Percentiles rank a stretch among this genome's conserved stretches.
These are phyloP conservation scores for Xanthoconium separans DNA, from an alignment of 1,284 basidiomycete genomes.

Conservation along the genomic window DNA sequence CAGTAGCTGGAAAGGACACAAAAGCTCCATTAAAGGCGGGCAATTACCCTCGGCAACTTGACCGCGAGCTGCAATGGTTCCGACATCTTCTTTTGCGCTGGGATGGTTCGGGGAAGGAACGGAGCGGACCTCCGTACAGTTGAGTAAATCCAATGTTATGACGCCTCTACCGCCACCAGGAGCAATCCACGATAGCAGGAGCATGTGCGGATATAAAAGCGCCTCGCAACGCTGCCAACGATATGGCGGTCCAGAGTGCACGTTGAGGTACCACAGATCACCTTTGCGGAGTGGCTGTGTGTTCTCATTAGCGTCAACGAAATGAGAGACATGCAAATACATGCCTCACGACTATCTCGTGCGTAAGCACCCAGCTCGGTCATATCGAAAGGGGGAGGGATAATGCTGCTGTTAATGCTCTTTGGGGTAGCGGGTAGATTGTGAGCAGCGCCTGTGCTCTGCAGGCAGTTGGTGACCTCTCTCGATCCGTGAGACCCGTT, in stretches of 20 bases:
- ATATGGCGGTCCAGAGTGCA: conserved; percentile 76
- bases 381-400: conserved; percentile 46
- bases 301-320: conserved; percentile 29
- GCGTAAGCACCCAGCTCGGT: conserved; percentile 46
- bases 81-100: conserved; percentile 77
- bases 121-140: conserved; percentile 79
- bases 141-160: conserved; percentile 79
- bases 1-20: conserved; percentile 86
- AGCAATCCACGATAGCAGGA: conserved; percentile 81
- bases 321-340: conserved; percentile 25
- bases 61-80: conserved; percentile 71
- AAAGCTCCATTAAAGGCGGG: conserved; percentile 56
- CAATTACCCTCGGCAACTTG: conserved; percentile 50
- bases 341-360: conserved; percentile 46
- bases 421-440: conserved; percentile 26
- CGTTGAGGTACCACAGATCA: conserved; percentile 85
- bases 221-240: conserved; percentile 85
- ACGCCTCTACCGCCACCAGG: conserved; percentile 75
- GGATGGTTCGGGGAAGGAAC: conserved; percentile 78
- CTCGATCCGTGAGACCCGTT: conserved; percentile 52
- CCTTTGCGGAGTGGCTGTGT: conserved; percentile 79
- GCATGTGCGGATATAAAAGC: conserved; percentile 74
- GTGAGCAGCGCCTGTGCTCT: conserved; percentile 17
- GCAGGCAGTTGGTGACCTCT: conserved; percentile 15
- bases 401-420: conserved; percentile 34